Percentiles rank a stretch among this genome's conserved stretches.
Evolutionary conservation across 2,329 filamentous ascomycete species (phyloP).

Genomic region (Fusarium illudens): DNA sequence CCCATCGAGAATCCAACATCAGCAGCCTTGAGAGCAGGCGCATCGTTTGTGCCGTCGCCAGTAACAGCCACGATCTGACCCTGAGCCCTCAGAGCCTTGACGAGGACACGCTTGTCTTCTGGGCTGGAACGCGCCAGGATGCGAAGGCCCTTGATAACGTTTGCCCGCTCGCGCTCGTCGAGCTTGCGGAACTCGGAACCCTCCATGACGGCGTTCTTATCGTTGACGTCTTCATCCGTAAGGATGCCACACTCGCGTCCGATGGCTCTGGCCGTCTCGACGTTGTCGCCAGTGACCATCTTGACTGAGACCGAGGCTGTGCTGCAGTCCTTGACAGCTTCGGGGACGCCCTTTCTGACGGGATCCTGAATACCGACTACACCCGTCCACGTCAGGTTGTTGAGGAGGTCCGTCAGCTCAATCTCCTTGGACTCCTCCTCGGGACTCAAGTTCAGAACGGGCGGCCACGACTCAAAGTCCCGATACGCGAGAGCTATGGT

Average conservation of each 20-base stretch:
- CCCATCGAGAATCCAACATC: slow-evolving; percentile 76
- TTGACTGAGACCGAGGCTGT: slow-evolving; percentile 72
- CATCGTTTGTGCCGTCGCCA: slow-evolving; percentile 73
- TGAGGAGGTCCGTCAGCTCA: slow-evolving; percentile 62
- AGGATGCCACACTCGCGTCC: slow-evolving; percentile 54
- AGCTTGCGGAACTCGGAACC: slow-evolving; percentile 64
- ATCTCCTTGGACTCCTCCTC: slow-evolving; percentile 57
- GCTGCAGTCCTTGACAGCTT: slow-evolving; percentile 69
- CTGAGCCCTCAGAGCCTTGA: slow-evolving; percentile 69
- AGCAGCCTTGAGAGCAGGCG: slow-evolving; percentile 70
- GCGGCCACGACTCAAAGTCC: slow-evolving; percentile 77
- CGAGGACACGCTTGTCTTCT: slow-evolving; percentile 73
- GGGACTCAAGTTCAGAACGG: slow-evolving; percentile 66
- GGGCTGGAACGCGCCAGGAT: slow-evolving; percentile 75
- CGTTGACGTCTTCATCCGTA: slow-evolving; percentile 68
- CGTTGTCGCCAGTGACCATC: slow-evolving; percentile 65
- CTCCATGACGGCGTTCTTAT: slow-evolving; percentile 57
- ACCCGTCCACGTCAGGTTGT: slow-evolving; percentile 51
- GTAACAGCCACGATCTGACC: slow-evolving; percentile 74
- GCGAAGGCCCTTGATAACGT: slow-evolving; percentile 68
- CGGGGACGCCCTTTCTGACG: slow-evolving; percentile 67
- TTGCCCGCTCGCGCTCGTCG: slow-evolving; percentile 57
- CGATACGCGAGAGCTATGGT: slow-evolving; percentile 77
- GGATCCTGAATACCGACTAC: slow-evolving; percentile 73
- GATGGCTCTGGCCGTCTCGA: slow-evolving; percentile 55